Evolutionary conservation across 2,329 filamentous ascomycete genomes (phyloP), one percentile per base, ranked within the genome.

Genomic region (Colletotrichum cuscutae): DNA sequence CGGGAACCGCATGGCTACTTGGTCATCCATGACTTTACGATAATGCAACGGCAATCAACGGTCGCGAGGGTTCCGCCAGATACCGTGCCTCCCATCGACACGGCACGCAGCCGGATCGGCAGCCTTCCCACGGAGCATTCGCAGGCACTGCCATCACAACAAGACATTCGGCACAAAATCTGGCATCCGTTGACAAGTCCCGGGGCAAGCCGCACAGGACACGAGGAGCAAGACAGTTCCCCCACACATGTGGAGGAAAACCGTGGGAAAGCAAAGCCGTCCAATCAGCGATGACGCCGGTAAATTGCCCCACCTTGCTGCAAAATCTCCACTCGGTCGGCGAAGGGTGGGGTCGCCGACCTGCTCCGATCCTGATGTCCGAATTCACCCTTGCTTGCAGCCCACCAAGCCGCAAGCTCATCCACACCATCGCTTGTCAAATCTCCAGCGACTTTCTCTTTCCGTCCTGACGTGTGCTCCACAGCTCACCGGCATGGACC

Each of bases 291-390:
- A 28, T 13, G 19, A 30, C 42, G 28, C 42, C 46, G 59, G 37
- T 56, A 49, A 19, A 53, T 69, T 54, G 52, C 4, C 46, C 65
- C 54, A n/a, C 7, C 15, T 4, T 4, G 19, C 0, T 49, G 42
- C 19, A 3, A 49, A 49, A 5, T 2, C 8, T 49, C 42, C 26
- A 49, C 12, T 46, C 65, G 65, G 58, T 56, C 69, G 65, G 52
- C 13, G 59, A 54, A 54, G 42, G 53, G 70, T 69, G 70, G 66
- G 60, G 59, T 30, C 65, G 28, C 70, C 65, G 70, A 72, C 70
- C 54, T 72, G 54, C 70, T 49, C 70, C 70, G 70, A 69, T 69
- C 59, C 57, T 64, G 65, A 64, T 59, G 66, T 60, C 65, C 70
- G 70, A 65, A 69, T 72, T 56, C 42, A 54, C 65, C 60, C 70